Conservation (phyloP, 257 asterid genomes). For the Dorcoceras hygrometricum region DNA sequence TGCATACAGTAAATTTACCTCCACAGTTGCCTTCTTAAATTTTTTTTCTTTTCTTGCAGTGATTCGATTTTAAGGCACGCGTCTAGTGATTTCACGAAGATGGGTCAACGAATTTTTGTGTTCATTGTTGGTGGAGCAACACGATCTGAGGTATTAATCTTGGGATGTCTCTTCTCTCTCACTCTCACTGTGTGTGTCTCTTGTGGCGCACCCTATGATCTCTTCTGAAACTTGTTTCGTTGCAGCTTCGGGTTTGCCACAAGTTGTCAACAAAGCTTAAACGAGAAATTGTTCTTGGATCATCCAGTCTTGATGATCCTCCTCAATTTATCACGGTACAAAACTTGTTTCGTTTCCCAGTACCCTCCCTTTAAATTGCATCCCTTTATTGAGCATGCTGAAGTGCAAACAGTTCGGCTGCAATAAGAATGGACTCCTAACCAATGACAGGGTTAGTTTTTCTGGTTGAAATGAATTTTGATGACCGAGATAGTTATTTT, state of each 20-base stretch:
- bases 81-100: conserved; percentile 90
- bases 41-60: conserved; percentile 42
- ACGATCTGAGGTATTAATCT: conserved; percentile 80
- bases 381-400: conserved; percentile 11
- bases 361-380: conserved; percentile 14
- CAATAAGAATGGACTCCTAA: not conserved
- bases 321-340: conserved; percentile 89
- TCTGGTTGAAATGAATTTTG: conserved; percentile 16
- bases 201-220: not conserved
- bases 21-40: not conserved
- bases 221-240: conserved; percentile 17
- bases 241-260: conserved; percentile 94
- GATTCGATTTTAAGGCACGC: conserved; percentile 90
- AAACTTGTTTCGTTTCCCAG: conserved; percentile 23
- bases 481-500: conserved; percentile 9
- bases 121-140: conserved; percentile 99
- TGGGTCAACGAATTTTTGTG: conserved; percentile 96
- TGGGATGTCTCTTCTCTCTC: not conserved
- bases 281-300: conserved; percentile 88
- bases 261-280: conserved; percentile 76
- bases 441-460: conserved; percentile 1
- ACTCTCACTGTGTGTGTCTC: not conserved
- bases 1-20: conserved; percentile 22
- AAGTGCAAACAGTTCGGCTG: not conserved
- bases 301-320: conserved; percentile 97